Evolutionary conservation across 495 filamentous ascomycete genomes (phyloP).

Genomic region (Hypoxylon cercidicola): DNA sequence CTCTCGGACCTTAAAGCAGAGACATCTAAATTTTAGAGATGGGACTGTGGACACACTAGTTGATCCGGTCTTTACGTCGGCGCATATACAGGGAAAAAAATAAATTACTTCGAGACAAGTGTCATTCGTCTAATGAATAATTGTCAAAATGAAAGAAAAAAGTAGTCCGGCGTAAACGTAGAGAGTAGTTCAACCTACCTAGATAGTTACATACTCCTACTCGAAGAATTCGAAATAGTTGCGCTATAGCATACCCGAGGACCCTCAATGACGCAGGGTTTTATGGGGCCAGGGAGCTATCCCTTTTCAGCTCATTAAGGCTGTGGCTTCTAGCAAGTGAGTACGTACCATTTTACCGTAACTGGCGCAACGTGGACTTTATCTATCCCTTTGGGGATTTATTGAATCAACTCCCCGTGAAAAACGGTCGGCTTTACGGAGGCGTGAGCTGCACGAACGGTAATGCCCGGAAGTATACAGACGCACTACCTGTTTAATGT

Average conservation of each 20-base stretch:
- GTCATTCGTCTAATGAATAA: conserved; percentile 10
- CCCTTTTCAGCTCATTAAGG: conserved; percentile 26
- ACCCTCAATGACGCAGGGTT: conserved; percentile 42
- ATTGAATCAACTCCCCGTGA: too few relatives aligned
- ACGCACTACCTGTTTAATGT: too few relatives aligned
- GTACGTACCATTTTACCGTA: too few relatives aligned
- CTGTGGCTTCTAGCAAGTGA: conserved; percentile 21
- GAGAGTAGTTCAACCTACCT: neutral
- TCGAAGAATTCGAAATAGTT: too few relatives aligned
- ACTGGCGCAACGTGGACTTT: conserved; percentile 18
- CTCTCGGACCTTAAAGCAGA: conserved; percentile 14
- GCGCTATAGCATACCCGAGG: neutral
- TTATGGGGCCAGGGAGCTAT: conserved; percentile 29
- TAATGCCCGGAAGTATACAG: too few relatives aligned
- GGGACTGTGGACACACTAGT: conserved; percentile 14
- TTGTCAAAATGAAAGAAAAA: neutral
- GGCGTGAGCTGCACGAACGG: too few relatives aligned
- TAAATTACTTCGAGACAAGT: conserved; percentile 2
- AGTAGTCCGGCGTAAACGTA: neutral
- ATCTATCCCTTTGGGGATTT: too few relatives aligned
- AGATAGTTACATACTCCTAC: too few relatives aligned
- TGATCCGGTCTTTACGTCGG: conserved; percentile 20
- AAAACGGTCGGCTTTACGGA: too few relatives aligned
- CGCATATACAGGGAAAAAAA: conserved; percentile 12
- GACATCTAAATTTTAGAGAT: conserved; percentile 17